phyloP scores from a whole-genome alignment of 192 early-diverging fungal species.

The Paraglomus occultum region DNA sequence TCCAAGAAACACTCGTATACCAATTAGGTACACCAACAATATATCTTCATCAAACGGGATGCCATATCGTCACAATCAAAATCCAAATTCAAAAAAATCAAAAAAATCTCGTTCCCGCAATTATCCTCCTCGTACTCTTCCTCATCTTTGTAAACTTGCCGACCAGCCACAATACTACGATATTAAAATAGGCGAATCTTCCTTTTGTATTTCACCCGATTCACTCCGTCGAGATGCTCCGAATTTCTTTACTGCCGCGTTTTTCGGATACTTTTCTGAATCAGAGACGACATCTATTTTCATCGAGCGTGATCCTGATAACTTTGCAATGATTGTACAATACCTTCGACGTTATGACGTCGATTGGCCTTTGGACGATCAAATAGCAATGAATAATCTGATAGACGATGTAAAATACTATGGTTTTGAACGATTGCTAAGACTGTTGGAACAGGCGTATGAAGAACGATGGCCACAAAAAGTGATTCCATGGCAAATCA shows the following conservation, averaged over 20 bases:
- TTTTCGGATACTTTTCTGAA: constrained; percentile 4
- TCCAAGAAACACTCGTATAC: no score
- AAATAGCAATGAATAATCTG: constrained; percentile 2
- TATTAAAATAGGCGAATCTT: neutral
- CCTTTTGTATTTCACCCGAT: neutral
- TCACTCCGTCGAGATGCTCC: neutral
- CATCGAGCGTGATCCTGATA: neutral
- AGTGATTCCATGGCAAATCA: neutral
- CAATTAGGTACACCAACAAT: no score
- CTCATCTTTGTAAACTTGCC: no score
- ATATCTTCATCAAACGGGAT: no score
- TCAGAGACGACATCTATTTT: neutral
- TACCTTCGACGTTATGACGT: constrained; percentile 6
- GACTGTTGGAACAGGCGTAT: constrained; percentile 1
- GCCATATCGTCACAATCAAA: no score
- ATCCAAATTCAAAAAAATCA: no score
- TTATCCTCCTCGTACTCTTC: no score
- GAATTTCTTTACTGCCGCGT: constrained; percentile 9
- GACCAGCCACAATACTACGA: constrained; percentile 23
- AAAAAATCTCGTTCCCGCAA: no score
- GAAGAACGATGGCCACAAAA: neutral
- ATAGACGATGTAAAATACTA: constrained; percentile 6
- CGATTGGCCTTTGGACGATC: neutral
- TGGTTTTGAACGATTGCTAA: constrained; percentile 3
- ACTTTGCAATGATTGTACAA: neutral